These are phyloP conservation scores for Cladophialophora carrionii DNA, from an alignment of 2,329 filamentous ascomycete genomes.

Conservation along the genomic window DNA sequence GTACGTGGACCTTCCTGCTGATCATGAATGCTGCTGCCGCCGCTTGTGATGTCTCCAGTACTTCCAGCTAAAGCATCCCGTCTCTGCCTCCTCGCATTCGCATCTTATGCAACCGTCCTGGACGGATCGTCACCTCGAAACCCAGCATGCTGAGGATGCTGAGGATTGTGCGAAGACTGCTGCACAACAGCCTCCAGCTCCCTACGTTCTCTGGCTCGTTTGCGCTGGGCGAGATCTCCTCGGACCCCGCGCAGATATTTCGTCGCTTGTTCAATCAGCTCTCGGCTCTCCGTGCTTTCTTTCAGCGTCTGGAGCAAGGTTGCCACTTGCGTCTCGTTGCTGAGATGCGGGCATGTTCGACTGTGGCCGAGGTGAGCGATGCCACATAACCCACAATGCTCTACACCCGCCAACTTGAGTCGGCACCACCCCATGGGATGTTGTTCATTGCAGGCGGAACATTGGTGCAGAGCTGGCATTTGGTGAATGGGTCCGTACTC, in stretches of 20 bases:
- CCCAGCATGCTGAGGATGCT: background rate
- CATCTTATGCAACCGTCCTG: background rate
- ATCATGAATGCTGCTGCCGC: background rate
- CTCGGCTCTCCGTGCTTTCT: slow-evolving; percentile 58
- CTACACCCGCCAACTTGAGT: slow-evolving; percentile 61
- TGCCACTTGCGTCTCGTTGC: slow-evolving; percentile 64
- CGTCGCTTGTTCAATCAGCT: slow-evolving; percentile 58
- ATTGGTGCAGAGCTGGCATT: slow-evolving; percentile 44
- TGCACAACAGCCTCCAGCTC: slow-evolving; percentile 22
- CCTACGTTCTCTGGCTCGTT: slow-evolving; percentile 45
- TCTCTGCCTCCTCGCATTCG: background rate
- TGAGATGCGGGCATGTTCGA: slow-evolving; percentile 65
- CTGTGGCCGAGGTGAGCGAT: slow-evolving; percentile 62
- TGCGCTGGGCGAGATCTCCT: slow-evolving; percentile 58
- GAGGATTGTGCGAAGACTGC: background rate
- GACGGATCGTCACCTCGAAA: background rate
- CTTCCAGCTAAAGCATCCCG: background rate
- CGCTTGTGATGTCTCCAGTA: background rate
- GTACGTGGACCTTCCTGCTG: background rate
- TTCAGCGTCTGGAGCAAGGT: slow-evolving; percentile 67
- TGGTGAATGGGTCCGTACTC: slow-evolving; percentile 28
- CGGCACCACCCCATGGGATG: slow-evolving; percentile 64
- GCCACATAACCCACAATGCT: slow-evolving; percentile 67
- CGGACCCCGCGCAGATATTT: slow-evolving; percentile 63
- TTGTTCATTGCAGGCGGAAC: slow-evolving; percentile 57